Conservation (phyloP, 331 rosid species). For the Prunus yedoensis region DNA sequence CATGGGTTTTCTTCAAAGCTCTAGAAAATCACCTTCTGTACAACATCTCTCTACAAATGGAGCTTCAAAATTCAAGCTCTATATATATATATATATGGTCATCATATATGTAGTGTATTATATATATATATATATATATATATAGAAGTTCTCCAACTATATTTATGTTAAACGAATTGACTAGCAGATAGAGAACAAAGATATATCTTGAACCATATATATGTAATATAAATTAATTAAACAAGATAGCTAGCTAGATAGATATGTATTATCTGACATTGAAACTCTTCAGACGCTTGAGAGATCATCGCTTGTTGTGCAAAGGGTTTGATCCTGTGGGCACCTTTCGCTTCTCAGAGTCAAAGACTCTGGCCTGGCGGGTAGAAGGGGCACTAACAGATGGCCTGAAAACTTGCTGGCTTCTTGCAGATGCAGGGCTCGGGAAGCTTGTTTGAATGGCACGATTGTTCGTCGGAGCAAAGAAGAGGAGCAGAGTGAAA, state of each 20-base stretch:
- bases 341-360: constrained; percentile 44
- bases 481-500: constrained; percentile 24
- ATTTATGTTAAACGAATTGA: not conserved
- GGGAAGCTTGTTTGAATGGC: constrained; percentile 29
- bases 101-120: not conserved
- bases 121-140: not conserved
- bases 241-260: not conserved
- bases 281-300: not conserved
- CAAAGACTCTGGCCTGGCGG: constrained; percentile 15
- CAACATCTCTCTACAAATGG: constrained; percentile 32
- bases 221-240: not conserved
- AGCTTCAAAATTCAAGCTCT: constrained; percentile 5
- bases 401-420: constrained; percentile 26
- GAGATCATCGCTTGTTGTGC: constrained; percentile 53
- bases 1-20: constrained; percentile 12
- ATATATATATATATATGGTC: not conserved
- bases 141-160: not conserved
- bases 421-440: constrained; percentile 4
- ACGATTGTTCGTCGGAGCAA: constrained; percentile 10
- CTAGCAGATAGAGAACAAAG: not conserved
- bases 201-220: not conserved
- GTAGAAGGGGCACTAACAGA: not conserved
- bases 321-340: constrained; percentile 64
- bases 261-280: constrained; percentile 5
- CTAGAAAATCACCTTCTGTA: constrained; percentile 26